phyloP scores from a whole-genome alignment of 805 yeast species.

The Lipomyces lipofer region DNA sequence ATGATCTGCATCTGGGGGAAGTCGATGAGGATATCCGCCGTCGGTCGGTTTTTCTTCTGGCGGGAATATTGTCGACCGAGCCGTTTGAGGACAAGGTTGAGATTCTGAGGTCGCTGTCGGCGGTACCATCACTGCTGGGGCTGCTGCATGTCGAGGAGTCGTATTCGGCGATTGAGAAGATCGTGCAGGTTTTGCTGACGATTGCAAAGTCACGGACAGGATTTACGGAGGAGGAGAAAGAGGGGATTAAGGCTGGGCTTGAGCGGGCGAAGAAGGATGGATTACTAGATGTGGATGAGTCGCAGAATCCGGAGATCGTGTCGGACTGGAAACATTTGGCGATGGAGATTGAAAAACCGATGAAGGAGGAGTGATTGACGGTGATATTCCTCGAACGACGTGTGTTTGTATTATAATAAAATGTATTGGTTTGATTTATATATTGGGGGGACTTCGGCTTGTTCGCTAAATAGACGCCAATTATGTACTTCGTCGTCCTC shows the following conservation, averaged over 20 bases:
- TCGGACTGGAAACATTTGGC: conserved; percentile 29
- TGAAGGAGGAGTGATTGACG: too few relatives aligned
- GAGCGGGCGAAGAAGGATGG: conserved; percentile 27
- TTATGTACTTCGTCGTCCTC: too few relatives aligned
- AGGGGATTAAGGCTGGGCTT: conserved; percentile 17
- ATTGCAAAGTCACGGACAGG: conserved; percentile 25
- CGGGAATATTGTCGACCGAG: conserved; percentile 29
- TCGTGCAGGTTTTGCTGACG: conserved; percentile 21
- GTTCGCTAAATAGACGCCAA: too few relatives aligned
- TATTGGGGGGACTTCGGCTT: too few relatives aligned
- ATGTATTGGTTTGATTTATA: too few relatives aligned
- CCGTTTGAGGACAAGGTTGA: conserved; percentile 25
- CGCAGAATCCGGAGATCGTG: conserved; percentile 7
- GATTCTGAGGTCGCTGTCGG: conserved; percentile 17
- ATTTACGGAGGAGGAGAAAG: conserved; percentile 25
- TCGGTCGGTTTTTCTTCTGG: conserved; percentile 26
- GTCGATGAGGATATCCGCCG: conserved; percentile 20
- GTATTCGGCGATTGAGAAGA: conserved; percentile 24
- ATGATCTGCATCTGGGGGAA: conserved; percentile 16
- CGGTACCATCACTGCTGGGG: conserved; percentile 22
- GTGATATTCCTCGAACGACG: too few relatives aligned
- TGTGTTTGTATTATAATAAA: too few relatives aligned
- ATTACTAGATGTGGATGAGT: conserved; percentile 19
- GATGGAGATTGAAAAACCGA: conserved; percentile 9
- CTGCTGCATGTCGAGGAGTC: conserved; percentile 22